Evolutionary conservation across 1,284 basidiomycete species (phyloP).

Genomic region (Singerocomus inundabilis): DNA sequence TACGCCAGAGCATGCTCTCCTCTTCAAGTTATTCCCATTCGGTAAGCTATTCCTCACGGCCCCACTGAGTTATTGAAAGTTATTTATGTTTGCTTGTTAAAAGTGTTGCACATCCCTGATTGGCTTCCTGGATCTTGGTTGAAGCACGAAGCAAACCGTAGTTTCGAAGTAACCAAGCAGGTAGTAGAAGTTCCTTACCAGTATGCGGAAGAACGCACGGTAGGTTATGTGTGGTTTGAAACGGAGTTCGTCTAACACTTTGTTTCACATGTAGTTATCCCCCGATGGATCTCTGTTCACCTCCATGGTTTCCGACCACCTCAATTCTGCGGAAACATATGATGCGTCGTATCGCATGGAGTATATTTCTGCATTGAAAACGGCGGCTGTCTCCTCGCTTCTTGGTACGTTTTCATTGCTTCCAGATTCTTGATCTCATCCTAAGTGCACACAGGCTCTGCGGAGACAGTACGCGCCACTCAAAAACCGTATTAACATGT

Average conservation of each 20-base stretch:
- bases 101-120: slow-evolving; percentile 22
- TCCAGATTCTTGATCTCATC: too few species aligned
- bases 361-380: slow-evolving; percentile 8
- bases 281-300: neutral
- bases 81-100: too few species aligned
- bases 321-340: slow-evolving; percentile 3
- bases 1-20: slow-evolving; percentile 2
- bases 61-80: too few species aligned
- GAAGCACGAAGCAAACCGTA: slow-evolving; percentile 10
- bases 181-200: slow-evolving; percentile 13
- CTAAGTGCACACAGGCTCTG: too few species aligned
- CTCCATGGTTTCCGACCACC: slow-evolving; percentile 19
- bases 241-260: neutral
- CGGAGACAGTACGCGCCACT: too few species aligned
- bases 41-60: too few species aligned
- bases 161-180: neutral
- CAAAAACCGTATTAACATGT: too few species aligned
- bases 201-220: slow-evolving; percentile 8
- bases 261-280: neutral
- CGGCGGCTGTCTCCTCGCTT: slow-evolving; percentile 9
- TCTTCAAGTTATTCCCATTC: slow-evolving; percentile 20
- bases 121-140: slow-evolving; percentile 23
- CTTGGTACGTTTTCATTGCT: slow-evolving; percentile 12
- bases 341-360: slow-evolving; percentile 5
- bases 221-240: neutral